These are phyloP conservation scores for Leccinum ochraceum DNA, from an alignment of 768 basidiomycete species.

Conservation along the genomic window DNA sequence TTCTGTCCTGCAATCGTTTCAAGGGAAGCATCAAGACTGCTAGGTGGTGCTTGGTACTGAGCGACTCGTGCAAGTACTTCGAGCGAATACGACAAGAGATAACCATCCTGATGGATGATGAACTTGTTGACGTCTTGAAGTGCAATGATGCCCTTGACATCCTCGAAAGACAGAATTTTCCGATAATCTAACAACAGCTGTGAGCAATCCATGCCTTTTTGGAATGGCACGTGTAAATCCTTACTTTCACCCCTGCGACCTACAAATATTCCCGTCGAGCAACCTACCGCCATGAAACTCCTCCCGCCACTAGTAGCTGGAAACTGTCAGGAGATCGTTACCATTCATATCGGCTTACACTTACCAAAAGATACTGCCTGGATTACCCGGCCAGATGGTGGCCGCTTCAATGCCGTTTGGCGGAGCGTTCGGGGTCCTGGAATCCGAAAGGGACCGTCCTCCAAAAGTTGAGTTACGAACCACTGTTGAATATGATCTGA, in stretches of 20 bases:
- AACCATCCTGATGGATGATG: conserved; percentile 59
- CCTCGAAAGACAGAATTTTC: conserved; percentile 52
- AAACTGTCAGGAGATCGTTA: conserved; percentile 1
- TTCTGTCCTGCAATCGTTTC: conserved; percentile 62
- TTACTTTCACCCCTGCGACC: conserved; percentile 56
- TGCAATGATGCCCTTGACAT: conserved; percentile 55
- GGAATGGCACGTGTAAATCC: conserved; percentile 14
- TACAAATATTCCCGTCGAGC: conserved; percentile 69
- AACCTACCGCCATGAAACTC: conserved; percentile 64
- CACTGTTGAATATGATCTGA: conserved; percentile 44
- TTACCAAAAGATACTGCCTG: conserved; percentile 66
- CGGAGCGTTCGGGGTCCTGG: conserved; percentile 37
- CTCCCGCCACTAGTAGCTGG: conserved; percentile 49
- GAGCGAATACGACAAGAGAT: conserved; percentile 66
- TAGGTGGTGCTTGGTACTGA: conserved; percentile 45
- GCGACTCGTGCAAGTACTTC: conserved; percentile 66
- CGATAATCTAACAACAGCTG: conserved; percentile 48
- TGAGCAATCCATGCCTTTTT: conserved; percentile 1
- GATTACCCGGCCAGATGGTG: conserved; percentile 57
- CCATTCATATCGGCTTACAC: conserved; percentile 19
- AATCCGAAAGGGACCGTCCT: conserved; percentile 63
- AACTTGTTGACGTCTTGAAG: conserved; percentile 67
- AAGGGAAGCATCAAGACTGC: conserved; percentile 53
- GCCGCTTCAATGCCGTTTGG: conserved; percentile 29
- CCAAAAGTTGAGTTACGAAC: conserved; percentile 60